Base-by-base conservation (phyloP, 1,284 basidiomycete genomes). In the Trametes pubescens region DNA sequence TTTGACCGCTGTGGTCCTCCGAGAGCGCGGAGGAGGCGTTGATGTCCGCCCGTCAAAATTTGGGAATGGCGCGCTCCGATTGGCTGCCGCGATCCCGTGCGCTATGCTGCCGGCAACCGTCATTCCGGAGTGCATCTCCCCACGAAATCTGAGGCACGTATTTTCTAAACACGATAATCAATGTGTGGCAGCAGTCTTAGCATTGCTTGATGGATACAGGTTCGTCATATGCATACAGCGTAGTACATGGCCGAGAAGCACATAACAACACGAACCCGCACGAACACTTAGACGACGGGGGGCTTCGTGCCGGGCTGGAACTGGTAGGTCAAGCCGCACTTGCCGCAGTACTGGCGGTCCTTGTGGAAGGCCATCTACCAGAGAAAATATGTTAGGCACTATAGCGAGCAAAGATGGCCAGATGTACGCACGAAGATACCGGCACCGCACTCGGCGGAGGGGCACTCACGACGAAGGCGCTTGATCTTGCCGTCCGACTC, bases 401-500 rank as follows among this genome's bases (percentile, higher is more conserved):
- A 16, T 7, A 57, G 24, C 6, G 43, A 43, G 9, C 58, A 38
- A 29, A 22, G 67, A 46, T 40, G 47, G 29, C 4, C n/a, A 22
- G 37, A 14, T 38, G 13, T 18, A 83, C 91, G 71, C 80, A 94
- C 92, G 83, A 98, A 97, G 84, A 96, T 90, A 83, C 94, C 95
- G 73, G 96, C 95, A 82, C 96, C 96, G 76, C 96, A 98, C 78
- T 92, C 90, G 66, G 94, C 87, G 57, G 85, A 84, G 53, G 95
- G 95, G 83, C 97, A 99, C 82, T 99, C 97, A 75, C 97, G 93
- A 76, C 97, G 90, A 69, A 99, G 91, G 79, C 97, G 95, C 89
- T 98, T 97, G 87, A 99, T 96, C 86, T 98, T 98, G 80, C 97
- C 98, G 76, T 99, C 96, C 63, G 94, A 95, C 83, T 98, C 96